These are phyloP conservation scores for Phytophthora tubulina DNA, from an alignment of 352 stramenopile genomes.

Conservation along the genomic window DNA sequence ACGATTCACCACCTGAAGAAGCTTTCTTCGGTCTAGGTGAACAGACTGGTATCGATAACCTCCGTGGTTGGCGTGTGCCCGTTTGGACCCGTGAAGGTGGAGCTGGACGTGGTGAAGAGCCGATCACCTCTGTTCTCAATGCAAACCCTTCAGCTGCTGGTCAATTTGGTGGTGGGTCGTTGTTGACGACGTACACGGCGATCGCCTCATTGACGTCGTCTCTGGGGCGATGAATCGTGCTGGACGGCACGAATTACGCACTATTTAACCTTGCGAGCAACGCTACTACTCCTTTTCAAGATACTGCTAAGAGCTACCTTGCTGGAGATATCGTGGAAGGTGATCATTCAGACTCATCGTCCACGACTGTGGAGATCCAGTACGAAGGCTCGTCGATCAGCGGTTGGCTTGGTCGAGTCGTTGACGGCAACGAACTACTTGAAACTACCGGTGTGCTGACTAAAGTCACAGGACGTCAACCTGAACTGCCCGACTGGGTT, in stretches of 20 bases:
- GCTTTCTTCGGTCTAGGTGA: conserved; percentile 36
- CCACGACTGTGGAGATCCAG: conserved; percentile 31
- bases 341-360: conserved; percentile 13
- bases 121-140: conserved; percentile 36
- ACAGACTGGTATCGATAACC: conserved; percentile 33
- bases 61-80: conserved; percentile 35
- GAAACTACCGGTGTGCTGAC: conserved; percentile 29
- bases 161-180: conserved; percentile 24
- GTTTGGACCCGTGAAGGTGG: conserved; percentile 36
- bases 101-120: conserved; percentile 32
- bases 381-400: conserved; percentile 26
- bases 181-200: conserved; percentile 34
- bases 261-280: conserved; percentile 40
- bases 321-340: conserved; percentile 30
- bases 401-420: conserved; percentile 31
- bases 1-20: conserved; percentile 31
- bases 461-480: conserved; percentile 27
- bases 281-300: conserved; percentile 24
- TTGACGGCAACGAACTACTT: conserved; percentile 28
- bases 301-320: conserved; percentile 29
- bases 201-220: conserved; percentile 28
- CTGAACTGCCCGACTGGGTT: conserved; percentile 28
- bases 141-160: conserved; percentile 30
- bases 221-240: conserved; percentile 28
- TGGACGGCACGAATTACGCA: conserved; percentile 34